Percentiles rank a stretch among this genome's conserved stretches.
Conservation (phyloP, 352 stramenopile species). For the Phytophthora colocasiae region DNA sequence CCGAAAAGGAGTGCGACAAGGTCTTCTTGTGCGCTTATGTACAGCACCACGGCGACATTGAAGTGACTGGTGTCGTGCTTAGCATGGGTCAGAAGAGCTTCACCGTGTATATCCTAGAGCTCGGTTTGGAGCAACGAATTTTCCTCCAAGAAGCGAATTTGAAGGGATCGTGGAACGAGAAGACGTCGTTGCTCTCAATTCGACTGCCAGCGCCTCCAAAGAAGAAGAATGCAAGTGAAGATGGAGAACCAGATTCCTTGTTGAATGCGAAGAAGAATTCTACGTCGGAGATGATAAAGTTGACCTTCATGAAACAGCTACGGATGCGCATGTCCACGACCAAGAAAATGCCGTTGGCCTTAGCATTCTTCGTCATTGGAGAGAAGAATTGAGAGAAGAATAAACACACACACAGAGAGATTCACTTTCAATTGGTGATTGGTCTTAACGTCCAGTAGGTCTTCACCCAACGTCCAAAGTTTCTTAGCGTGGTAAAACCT, state of each 20-base stretch:
- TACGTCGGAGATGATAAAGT: constrained; percentile 34
- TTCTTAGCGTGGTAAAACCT: too few species aligned
- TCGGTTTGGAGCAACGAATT: constrained; percentile 76
- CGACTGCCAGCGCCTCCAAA: constrained; percentile 25
- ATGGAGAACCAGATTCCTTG: constrained; percentile 2
- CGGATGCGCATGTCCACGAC: constrained; percentile 70
- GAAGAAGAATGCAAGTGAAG: constrained; percentile 15
- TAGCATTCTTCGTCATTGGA: constrained; percentile 63
- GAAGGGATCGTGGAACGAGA: constrained; percentile 57
- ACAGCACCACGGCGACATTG: constrained; percentile 62
- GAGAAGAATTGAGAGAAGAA: constrained; percentile 21
- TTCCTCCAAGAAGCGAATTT: constrained; percentile 58
- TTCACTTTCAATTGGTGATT: too few species aligned
- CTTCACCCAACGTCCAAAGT: constrained; percentile 59
- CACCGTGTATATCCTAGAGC: constrained; percentile 76
- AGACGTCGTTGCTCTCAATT: constrained; percentile 57
- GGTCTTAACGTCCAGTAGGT: constrained; percentile 23
- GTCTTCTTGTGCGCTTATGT: constrained; percentile 86
- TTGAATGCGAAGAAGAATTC: constrained; percentile 8
- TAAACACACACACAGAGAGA: too few species aligned
- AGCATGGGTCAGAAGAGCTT: constrained; percentile 80
- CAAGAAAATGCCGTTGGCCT: constrained; percentile 65
- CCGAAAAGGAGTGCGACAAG: constrained; percentile 79
- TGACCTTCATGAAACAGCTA: constrained; percentile 74
- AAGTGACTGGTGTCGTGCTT: constrained; percentile 76